Base-by-base conservation (phyloP, 129 eudicot genomes). In the Ambrosia trifida region DNA sequence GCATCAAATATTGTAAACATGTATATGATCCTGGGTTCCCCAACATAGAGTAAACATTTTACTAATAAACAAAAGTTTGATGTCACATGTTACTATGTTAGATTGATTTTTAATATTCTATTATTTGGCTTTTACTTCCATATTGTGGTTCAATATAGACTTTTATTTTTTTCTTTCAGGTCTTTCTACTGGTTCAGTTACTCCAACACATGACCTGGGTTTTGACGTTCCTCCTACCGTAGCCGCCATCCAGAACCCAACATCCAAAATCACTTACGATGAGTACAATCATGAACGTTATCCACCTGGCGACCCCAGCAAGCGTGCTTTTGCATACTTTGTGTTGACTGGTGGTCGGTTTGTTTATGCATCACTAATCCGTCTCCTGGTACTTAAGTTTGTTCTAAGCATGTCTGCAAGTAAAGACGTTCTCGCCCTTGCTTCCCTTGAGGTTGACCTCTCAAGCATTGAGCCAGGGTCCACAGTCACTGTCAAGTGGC, bases 301-400 rank as follows among this genome's bases (percentile, higher is more conserved):
- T 44, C 96, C 94, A 7, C 94, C 94, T 12, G 94, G 96, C 11
- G 96, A 89, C 63, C 96, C 96, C 19, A 89, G 90, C 88, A 89
- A 89, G 73, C 85, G 90, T 53, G 96, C 96, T 38, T 89, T 89
- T 57, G 96, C 96, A 30, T 89, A 89, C 79, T 89, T 89, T 50
- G 96, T 89, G 12, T 64, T 89, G 76, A 89, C 96, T 2, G 96
- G 96, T 7, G 96, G 96, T 30, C 85, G 96, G 64, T 86, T 89
- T 28, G 91, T 89, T 13, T 89, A 89, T 51, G 96, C 92, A 1
- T 86, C 96, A 3, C 70, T 89, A 69, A 60, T 85, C 69, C 96
- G 96, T 51, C 89, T 89, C 17, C 73, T 89, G 64, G 86, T 89
- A 3, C 89, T 86, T 16, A 89, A 89, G 78, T 86, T 89, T 74